Base-by-base conservation (phyloP, 2,329 filamentous ascomycete genomes). In the Sodiomyces alkalinus region DNA sequence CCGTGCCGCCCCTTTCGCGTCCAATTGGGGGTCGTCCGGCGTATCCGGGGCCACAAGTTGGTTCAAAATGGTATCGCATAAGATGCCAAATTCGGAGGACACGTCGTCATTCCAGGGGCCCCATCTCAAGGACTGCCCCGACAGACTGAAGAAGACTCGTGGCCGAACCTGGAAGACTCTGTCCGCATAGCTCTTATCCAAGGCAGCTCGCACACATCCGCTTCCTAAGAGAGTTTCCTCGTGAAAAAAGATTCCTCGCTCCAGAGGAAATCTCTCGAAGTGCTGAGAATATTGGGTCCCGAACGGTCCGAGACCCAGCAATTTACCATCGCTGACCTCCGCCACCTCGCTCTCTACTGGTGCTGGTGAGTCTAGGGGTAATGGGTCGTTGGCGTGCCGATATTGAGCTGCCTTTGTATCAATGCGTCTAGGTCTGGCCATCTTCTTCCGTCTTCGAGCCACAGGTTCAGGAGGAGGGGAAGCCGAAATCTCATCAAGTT, bases 251-350 rank as follows among this genome's bases (percentile, higher is more conserved):
- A 66, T 57, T 3, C 62, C 62, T 6, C 47, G 40, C 21, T 65
- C 60, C 17, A 77, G 48, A 12, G 71, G 70, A 29, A 74, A 72
- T 4, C 69, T 47, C 25, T 75, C 69, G 35, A 78, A 78, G 40
- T 77, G 62, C 19, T 65, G 59, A 0, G 69, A 66, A 42, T 76
- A 77, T 15, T 60, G 56, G 2, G 66, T 69, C 1, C 72, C 72
- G 42, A 69, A 74, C 1, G 68, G 66, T 0, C 64, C 68, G 6
- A 78, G 49, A 1, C 70, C 68, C 8, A 33, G 26, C 11, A 37
- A 28, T 20, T 37, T 29, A 5, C 14, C 21, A 5, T 29, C 27
- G 17, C 17, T 16, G 8, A 16, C 17, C 5, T n/a, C 7, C 6
- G 23, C 17, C 14, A 41, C 38, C 5, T 22, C 21, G 9, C 33